phyloP scores from a whole-genome alignment of 1,139 yeast species.

The Geotrichum carabidarum region DNA sequence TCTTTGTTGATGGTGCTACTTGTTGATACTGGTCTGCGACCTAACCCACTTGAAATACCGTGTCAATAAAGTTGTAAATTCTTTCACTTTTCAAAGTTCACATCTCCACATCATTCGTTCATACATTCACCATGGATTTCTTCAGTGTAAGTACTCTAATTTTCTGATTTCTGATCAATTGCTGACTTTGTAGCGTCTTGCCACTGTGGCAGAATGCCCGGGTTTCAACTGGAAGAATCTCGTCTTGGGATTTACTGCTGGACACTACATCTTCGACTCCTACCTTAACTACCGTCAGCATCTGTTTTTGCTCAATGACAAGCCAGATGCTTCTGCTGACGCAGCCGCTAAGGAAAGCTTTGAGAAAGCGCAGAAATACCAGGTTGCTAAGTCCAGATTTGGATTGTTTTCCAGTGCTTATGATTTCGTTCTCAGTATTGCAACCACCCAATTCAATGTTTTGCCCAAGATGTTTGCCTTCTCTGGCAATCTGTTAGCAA shows the following conservation, averaged over 20 bases:
- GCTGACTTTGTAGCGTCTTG: constrained; percentile 28
- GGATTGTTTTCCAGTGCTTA: constrained; percentile 53
- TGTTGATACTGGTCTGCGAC: neutral
- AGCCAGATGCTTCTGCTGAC: constrained; percentile 56
- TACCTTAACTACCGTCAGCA: constrained; percentile 76
- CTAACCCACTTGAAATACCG: neutral
- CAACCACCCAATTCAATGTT: constrained; percentile 54
- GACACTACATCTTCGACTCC: constrained; percentile 69
- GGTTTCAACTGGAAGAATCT: constrained; percentile 73
- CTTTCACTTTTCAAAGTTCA: neutral
- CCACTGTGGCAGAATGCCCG: constrained; percentile 48
- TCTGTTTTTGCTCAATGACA: constrained; percentile 53
- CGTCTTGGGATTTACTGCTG: constrained; percentile 67
- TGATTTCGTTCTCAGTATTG: constrained; percentile 52
- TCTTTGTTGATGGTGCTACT: too few species aligned
- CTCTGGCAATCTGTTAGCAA: constrained; percentile 44
- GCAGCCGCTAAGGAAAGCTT: constrained; percentile 63
- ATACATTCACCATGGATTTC: constrained; percentile 10
- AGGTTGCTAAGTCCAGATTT: constrained; percentile 75
- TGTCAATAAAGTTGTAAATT: neutral
- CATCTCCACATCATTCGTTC: neutral
- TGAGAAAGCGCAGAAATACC: constrained; percentile 70
- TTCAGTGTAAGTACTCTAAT: constrained; percentile 8
- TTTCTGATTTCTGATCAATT: neutral
- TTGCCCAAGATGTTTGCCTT: constrained; percentile 66